Base-by-base conservation (phyloP, 1,139 yeast species). In the Candida albicans region DNA sequence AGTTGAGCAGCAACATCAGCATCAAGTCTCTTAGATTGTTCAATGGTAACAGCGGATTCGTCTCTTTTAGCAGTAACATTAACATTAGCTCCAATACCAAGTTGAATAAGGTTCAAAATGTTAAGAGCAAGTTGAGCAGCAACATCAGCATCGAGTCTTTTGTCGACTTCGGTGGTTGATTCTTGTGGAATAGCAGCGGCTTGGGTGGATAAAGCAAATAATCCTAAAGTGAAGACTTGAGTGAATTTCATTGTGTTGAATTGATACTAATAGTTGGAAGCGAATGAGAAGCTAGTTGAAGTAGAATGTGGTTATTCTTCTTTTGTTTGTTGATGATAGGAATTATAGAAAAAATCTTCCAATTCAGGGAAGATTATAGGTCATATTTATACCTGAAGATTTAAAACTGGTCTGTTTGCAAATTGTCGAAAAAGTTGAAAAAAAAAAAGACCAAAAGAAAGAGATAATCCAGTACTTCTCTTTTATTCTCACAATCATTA, bases 191-290 rank as follows among this genome's bases (percentile, higher is more conserved):
- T 39, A 29, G 24, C 36, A 28, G 37, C 37, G 34, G 42, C 42
- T 33, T 39, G 37, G 22, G 42, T 28, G 22, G 37, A 33, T 29
- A 39, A 33, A 34, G 37, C 42, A 25, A 33, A 33, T 28, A 34
- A 34, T 33, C 34, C 42, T 9, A 29, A 22, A 12, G 37, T 12
- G 13, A 39, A 33, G 24, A 30, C 11, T 29, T 34, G 29, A 25
- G 37, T 33, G 30, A 39, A 33, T 39, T 27, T 34, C 42, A 39
- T 39, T 33, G 31, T 31, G 5, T 10, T 28, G 12, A 14, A 9
- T 37, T 13, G 25, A 9, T 24, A 24, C 8, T 29, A 12, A 12
- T 12, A 8, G 32, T 8, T 12, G 10, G 8, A 10, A 27, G 10
- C 10, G 10, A 30, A n/a, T 28, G 22, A 15, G n/a, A 28, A 14